Evolutionary conservation across 352 stramenopile genomes (phyloP), one percentile per base, ranked within the genome.

Genomic region (Globisporangium heterothallicum): DNA sequence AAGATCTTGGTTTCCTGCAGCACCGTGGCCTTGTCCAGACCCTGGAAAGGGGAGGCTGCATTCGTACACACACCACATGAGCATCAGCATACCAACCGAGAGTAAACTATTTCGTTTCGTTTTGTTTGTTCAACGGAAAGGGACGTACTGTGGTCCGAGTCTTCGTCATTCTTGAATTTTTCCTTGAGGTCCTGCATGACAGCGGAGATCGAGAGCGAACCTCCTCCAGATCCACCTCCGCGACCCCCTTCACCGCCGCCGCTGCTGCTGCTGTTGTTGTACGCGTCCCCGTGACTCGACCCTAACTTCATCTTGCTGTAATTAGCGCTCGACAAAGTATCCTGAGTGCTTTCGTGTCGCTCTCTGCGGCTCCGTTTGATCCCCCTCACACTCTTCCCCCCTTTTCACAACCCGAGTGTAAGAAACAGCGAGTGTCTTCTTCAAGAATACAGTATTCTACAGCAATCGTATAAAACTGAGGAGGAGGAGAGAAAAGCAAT

Each of bases 101-200:
- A n/a, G n/a, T n/a, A n/a, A n/a, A n/a, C n/a, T n/a, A n/a, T n/a
- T n/a, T n/a, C n/a, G n/a, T n/a, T n/a, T n/a, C n/a, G n/a, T n/a
- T n/a, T n/a, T n/a, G n/a, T n/a, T n/a, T n/a, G n/a, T n/a, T n/a
- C n/a, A n/a, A n/a, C n/a, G n/a, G n/a, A n/a, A n/a, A n/a, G n/a
- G n/a, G n/a, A n/a, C 69, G 54, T 69, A 90, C 82, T 70, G 49
- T 92, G 77, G 53, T 97, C 94, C 12, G 32, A 38, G 55, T 98
- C 95, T 56, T 98, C 94, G 58, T 99, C 96, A 56, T 97, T 97
- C 74, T 99, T 99, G 66, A 98, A 98, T 80, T 99, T 99, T 68
- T 98, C 96, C 71, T 97, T 98, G 35, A 98, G 84, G 48, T 96
- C 91, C 49, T 97, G 92, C 68, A 99, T 96, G 42, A 92, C 80